Base-by-base conservation (phyloP, 441 rosid species). In the Heliophila coronopifolia region DNA sequence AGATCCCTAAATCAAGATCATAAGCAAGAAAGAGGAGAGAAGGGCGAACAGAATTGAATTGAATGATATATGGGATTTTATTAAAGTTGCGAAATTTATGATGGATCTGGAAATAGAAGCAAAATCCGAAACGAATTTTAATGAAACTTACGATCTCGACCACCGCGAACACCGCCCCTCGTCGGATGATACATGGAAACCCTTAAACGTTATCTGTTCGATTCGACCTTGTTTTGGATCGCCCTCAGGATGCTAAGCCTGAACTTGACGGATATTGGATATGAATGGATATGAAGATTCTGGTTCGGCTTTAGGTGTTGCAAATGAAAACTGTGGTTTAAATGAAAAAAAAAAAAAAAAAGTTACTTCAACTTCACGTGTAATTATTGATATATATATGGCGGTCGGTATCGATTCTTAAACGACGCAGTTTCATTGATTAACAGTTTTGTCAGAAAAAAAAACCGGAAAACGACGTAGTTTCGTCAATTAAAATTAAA, bases 121-220 rank as follows among this genome's bases (percentile, higher is more conserved):
- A 12, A 56, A 50, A 49, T 18, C 4, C 3, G 24, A 56, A 35
- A n/a, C 2, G n/a, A 5, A 18, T 5, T n/a, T 2, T 7, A 16
- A 18, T 3, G 24, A 51, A 27, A 53, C 73, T 72, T 79, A 91
- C 94, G 98, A 70, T 92, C 98, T 56, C 98, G 80, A 68, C 96
- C 98, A 50, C 98, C 96, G 18, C 98, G 98, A 67, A 92, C 98
- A 56, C 98, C 98, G 16, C 98, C 98, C 56, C 98, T 83, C 20
- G 87, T 77, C 6, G 98, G 98, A 78, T 92, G 95, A 77, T 87
- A 92, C 98, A 92, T 90, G 9, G 25, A 17, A 28, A 38, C 30
- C 30, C 59, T n/a, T 1, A 45, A 47, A 38, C 41, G 53, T 61
- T 51, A 4, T 23, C 25, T 20, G 23, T 2, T 4, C n/a, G n/a